phyloP scores from a whole-genome alignment of 257 asterid genomes.

The Nicotiana attenuata region DNA sequence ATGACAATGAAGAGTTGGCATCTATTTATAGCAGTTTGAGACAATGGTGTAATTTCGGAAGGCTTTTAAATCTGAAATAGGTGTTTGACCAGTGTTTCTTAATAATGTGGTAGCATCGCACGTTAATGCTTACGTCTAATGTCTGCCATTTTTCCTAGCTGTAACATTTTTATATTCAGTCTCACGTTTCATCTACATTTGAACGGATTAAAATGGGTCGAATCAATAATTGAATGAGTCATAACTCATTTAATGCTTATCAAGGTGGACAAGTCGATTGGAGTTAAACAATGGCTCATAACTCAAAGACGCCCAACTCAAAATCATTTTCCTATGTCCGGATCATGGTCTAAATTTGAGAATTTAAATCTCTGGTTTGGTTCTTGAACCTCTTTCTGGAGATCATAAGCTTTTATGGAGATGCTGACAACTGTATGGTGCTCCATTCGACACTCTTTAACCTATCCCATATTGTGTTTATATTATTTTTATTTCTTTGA shows the following conservation, averaged over 20 bases:
- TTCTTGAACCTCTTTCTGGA: conserved; percentile 17
- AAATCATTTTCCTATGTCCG: too few relatives aligned
- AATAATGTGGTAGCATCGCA: conserved; percentile 45
- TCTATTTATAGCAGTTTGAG: conserved; percentile 41
- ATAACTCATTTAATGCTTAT: conserved; percentile 12
- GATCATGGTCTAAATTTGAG: too few relatives aligned
- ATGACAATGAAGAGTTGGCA: conserved; percentile 26
- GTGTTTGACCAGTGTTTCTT: conserved; percentile 43
- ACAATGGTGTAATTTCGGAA: conserved; percentile 19
- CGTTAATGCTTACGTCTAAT: conserved; percentile 54
- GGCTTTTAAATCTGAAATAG: neutral
- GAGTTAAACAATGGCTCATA: too few relatives aligned
- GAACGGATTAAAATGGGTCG: neutral
- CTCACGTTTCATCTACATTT: neutral
- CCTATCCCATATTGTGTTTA: conserved; percentile 13
- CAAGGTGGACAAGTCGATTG: neutral
- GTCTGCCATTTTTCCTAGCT: conserved; percentile 31
- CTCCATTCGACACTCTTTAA: conserved; percentile 29
- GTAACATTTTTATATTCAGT: conserved; percentile 9
- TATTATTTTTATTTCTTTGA: neutral
- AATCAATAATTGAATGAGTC: conserved; percentile 25
- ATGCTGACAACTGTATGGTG: conserved; percentile 23
- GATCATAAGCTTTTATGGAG: conserved; percentile 29
- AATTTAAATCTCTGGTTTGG: neutral
- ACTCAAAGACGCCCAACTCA: too few relatives aligned